Evolutionary conservation across 176 grass and related monocot genomes (phyloP).

Genomic region (Luzula sylvatica): DNA sequence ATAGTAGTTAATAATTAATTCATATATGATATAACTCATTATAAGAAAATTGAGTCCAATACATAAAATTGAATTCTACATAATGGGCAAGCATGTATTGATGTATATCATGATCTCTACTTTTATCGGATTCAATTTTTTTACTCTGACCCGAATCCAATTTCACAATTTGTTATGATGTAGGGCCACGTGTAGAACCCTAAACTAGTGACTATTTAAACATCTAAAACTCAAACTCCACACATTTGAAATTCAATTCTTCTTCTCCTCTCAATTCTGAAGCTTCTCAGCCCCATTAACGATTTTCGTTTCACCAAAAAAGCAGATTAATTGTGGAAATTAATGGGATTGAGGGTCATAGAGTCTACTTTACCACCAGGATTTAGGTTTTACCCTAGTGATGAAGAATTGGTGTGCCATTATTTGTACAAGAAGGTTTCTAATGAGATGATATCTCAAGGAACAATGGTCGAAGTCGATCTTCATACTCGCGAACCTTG

Average conservation of each 20-base stretch:
- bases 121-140: too few relatives aligned
- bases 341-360: slow-evolving; percentile 82
- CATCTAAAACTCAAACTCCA: neutral
- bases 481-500: slow-evolving; percentile 81
- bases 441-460: slow-evolving; percentile 43
- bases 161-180: neutral
- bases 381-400: slow-evolving; percentile 94
- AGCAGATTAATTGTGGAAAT: neutral
- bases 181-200: neutral
- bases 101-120: too few relatives aligned
- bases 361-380: slow-evolving; percentile 88
- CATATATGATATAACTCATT: too few relatives aligned
- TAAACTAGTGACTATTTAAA: slow-evolving; percentile 19
- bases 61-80: too few relatives aligned
- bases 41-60: too few relatives aligned
- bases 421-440: slow-evolving; percentile 91
- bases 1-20: too few relatives aligned
- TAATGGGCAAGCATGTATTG: too few relatives aligned
- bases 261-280: neutral
- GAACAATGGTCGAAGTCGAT: slow-evolving; percentile 85
- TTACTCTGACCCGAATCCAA: neutral
- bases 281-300: too few relatives aligned
- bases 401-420: slow-evolving; percentile 94
- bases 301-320: neutral
- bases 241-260: neutral